Conservation (phyloP, 164 flowering plant species). For the Macadamia tetraphylla region DNA sequence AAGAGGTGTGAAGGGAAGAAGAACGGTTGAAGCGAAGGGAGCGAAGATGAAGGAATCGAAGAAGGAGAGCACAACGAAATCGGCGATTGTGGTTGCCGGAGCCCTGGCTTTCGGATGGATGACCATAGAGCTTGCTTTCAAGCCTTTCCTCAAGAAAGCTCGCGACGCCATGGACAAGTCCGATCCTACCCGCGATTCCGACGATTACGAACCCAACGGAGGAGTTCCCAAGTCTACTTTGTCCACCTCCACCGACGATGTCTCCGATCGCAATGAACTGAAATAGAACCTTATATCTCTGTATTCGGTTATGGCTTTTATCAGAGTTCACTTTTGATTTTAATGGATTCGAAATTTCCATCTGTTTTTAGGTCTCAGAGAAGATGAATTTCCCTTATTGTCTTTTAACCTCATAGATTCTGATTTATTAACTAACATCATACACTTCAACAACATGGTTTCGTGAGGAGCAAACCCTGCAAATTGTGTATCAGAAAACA, state of each 20-base stretch:
- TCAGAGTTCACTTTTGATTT: too few relatives aligned
- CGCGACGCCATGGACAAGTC: conserved; percentile 58
- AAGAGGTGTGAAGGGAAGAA: neutral
- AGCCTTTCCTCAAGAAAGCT: conserved; percentile 59
- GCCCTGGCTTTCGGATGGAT: conserved; percentile 73
- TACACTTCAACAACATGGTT: too few relatives aligned
- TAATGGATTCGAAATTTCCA: too few relatives aligned
- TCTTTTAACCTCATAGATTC: too few relatives aligned
- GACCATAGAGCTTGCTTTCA: conserved; percentile 65
- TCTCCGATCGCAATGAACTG: neutral
- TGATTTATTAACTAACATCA: too few relatives aligned
- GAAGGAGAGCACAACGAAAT: conserved; percentile 27
- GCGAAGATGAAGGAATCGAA: conserved; percentile 19
- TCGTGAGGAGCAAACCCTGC: too few relatives aligned
- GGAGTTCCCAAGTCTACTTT: neutral
- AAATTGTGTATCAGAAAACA: too few relatives aligned
- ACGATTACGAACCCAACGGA: conserved; percentile 26
- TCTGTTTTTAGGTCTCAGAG: too few relatives aligned
- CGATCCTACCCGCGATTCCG: conserved; percentile 64
- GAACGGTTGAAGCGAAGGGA: neutral
- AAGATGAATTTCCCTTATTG: too few relatives aligned
- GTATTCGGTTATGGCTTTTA: too few relatives aligned
- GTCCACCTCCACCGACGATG: neutral
- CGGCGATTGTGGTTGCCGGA: conserved; percentile 48
- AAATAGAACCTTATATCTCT: neutral